These are phyloP conservation scores for Ophiostoma australiae DNA, from an alignment of 2,329 filamentous ascomycete species.

Conservation along the genomic window DNA sequence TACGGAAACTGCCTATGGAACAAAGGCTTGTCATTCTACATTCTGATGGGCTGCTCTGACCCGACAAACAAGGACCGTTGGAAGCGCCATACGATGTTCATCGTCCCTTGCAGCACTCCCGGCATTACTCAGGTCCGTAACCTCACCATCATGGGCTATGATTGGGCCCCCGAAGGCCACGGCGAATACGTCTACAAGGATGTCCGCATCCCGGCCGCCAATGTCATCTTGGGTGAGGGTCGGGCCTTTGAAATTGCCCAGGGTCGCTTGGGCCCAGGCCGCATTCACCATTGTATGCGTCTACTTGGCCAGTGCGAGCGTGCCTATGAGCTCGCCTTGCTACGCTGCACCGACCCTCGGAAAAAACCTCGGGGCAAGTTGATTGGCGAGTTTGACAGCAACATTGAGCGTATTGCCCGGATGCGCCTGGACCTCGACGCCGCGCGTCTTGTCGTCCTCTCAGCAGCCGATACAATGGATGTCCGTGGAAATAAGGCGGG, in stretches of 20 bases:
- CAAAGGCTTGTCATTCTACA: conserved; percentile 83
- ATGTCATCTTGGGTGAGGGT: conserved; percentile 86
- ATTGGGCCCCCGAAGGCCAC: conserved; percentile 94
- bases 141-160: conserved; percentile 90
- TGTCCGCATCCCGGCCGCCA: conserved; percentile 76
- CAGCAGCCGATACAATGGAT: conserved; percentile 94
- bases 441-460: conserved; percentile 80
- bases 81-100: conserved; percentile 84
- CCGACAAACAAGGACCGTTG: conserved; percentile 70
- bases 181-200: conserved; percentile 86
- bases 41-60: conserved; percentile 94
- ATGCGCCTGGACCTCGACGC: conserved; percentile 91
- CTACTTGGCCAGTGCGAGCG: conserved; percentile 85
- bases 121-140: conserved; percentile 92
- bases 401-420: conserved; percentile 89
- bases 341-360: conserved; percentile 82
- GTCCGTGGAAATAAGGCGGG: conserved; percentile 79
- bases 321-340: conserved; percentile 89
- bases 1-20: conserved; percentile 96
- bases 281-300: conserved; percentile 97
- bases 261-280: conserved; percentile 87
- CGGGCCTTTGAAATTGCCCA: conserved; percentile 98
- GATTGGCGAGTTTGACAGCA: conserved; percentile 82
- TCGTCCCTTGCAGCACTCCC: conserved; percentile 73
- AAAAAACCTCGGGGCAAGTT: conserved; percentile 90